A percentile compares a stretch with the other conserved stretches of the same genome.
Conservation (phyloP, 1,139 yeast species). For the Sugiyamaella neomexicana region DNA sequence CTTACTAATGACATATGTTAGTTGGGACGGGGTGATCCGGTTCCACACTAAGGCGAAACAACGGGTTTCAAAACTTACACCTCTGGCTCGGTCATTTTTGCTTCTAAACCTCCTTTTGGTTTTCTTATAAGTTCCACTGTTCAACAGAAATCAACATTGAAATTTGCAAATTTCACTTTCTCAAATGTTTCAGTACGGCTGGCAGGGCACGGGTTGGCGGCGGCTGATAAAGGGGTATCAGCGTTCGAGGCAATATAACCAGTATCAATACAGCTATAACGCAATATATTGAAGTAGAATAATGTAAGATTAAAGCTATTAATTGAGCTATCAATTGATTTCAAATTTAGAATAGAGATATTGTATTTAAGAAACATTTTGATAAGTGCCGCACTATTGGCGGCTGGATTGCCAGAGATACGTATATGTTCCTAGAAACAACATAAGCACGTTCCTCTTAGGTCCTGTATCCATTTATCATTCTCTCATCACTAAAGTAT, state of each 20-base stretch:
- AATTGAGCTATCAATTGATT: too few species aligned
- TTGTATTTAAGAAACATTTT: not conserved
- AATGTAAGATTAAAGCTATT: too few species aligned
- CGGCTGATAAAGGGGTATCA: not conserved
- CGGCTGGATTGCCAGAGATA: not conserved
- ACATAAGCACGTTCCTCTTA: not conserved
- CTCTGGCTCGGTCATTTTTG: conserved; percentile 20
- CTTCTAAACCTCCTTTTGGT: too few species aligned
- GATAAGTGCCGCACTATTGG: not conserved
- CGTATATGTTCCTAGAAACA: not conserved
- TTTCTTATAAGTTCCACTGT: too few species aligned
- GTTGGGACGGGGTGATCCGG: not conserved
- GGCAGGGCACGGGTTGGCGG: not conserved
- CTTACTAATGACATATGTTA: conserved; percentile 6
- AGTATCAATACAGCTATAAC: too few species aligned
- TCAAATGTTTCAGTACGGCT: conserved; percentile 1
- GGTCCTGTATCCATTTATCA: not conserved
- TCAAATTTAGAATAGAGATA: too few species aligned
- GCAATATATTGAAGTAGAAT: too few species aligned
- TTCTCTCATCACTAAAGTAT: not conserved
- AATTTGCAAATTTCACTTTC: conserved; percentile 11
- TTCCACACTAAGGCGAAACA: too few species aligned
- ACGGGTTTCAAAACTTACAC: conserved; percentile 17
- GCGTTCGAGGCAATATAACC: too few species aligned
- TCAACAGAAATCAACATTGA: not conserved